Percentiles rank a stretch among this genome's conserved stretches.
Evolutionary conservation across 176 grass and related monocot species (phyloP).

Genomic region (Musa troglodytarum): DNA sequence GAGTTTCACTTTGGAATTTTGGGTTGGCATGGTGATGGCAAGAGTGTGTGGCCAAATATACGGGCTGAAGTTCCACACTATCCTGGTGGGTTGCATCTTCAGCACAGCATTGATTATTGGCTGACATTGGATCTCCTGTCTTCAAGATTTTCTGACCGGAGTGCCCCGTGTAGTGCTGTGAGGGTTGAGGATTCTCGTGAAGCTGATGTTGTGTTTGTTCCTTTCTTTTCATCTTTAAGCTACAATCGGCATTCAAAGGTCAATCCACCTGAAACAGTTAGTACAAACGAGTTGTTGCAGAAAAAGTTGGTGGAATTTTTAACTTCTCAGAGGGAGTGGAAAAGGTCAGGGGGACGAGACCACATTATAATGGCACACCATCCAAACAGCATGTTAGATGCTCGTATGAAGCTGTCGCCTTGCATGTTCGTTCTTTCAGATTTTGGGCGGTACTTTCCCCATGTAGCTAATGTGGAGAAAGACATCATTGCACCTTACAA

Average conservation of each 20-base stretch:
- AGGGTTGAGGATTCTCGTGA: slow-evolving; percentile 41
- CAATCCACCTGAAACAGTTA: slow-evolving; percentile 39
- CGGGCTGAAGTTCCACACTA: slow-evolving; percentile 28
- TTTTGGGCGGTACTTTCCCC: slow-evolving; percentile 73
- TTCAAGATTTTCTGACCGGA: slow-evolving; percentile 35
- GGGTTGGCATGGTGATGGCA: slow-evolving; percentile 39
- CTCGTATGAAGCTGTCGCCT: slow-evolving; percentile 35
- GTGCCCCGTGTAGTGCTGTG: slow-evolving; percentile 40
- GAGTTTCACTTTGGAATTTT: slow-evolving; percentile 39
- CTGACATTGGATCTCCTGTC: slow-evolving; percentile 74
- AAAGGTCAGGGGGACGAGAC: slow-evolving; percentile 55
- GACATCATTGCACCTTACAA: slow-evolving; percentile 74
- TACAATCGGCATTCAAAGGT: slow-evolving; percentile 61
- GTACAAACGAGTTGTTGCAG: slow-evolving; percentile 47
- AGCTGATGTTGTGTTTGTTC: slow-evolving; percentile 75
- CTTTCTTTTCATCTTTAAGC: slow-evolving; percentile 79
- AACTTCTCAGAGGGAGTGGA: slow-evolving; percentile 42
- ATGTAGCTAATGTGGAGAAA: slow-evolving; percentile 73
- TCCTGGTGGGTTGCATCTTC: slow-evolving; percentile 79
- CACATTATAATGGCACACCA: slow-evolving; percentile 87
- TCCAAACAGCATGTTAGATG: slow-evolving; percentile 77
- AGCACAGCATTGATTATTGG: slow-evolving; percentile 92
- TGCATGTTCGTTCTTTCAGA: slow-evolving; percentile 70
- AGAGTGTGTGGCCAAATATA: slow-evolving; percentile 63
- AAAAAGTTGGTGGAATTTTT: slow-evolving; percentile 66